Conservation (phyloP, 2,329 filamentous ascomycete species). For the Calonectria naviculata region DNA sequence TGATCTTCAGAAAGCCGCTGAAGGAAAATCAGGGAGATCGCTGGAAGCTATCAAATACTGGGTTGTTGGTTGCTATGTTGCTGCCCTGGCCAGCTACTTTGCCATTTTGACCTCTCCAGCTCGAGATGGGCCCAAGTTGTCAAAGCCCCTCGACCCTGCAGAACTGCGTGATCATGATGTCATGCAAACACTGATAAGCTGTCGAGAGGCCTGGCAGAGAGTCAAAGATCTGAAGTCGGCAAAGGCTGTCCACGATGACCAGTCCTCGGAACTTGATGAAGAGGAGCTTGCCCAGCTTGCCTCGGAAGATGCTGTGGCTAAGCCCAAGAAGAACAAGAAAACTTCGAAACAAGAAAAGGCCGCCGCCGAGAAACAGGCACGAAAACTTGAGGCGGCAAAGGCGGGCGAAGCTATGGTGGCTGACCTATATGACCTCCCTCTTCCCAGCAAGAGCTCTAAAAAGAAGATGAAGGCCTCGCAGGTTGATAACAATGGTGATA, state of each 20-base stretch:
- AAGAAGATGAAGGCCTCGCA: slow-evolving; percentile 43
- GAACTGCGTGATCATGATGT: slow-evolving; percentile 90
- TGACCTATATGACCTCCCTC: slow-evolving; percentile 72
- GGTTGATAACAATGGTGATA: slow-evolving; percentile 64
- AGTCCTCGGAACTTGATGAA: slow-evolving; percentile 31
- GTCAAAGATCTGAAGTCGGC: slow-evolving; percentile 73
- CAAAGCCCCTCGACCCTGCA: slow-evolving; percentile 75
- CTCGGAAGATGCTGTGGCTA: slow-evolving; percentile 37
- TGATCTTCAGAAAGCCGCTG: slow-evolving; percentile 67
- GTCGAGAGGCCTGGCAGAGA: slow-evolving; percentile 82
- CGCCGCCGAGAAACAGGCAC: slow-evolving; percentile 51
- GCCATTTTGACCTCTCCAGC: slow-evolving; percentile 88
- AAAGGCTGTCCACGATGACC: slow-evolving; percentile 50
- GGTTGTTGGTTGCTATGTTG: slow-evolving; percentile 86
- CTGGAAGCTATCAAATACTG: slow-evolving; percentile 79
- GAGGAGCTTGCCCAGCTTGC: slow-evolving; percentile 40
- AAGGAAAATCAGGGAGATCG: slow-evolving; percentile 61
- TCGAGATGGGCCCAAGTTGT: slow-evolving; percentile 64
- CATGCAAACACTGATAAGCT: slow-evolving; percentile 86
- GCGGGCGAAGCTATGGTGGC: slow-evolving; percentile 77
- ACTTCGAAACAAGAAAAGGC: slow-evolving; percentile 49
- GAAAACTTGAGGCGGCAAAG: slow-evolving; percentile 61
- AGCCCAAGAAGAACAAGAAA: slow-evolving; percentile 44
- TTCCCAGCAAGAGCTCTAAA: slow-evolving; percentile 61
- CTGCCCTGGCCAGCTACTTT: slow-evolving; percentile 92